These are phyloP conservation scores for Aphanomyces euteiches DNA, from an alignment of 352 stramenopile genomes.

Conservation along the genomic window DNA sequence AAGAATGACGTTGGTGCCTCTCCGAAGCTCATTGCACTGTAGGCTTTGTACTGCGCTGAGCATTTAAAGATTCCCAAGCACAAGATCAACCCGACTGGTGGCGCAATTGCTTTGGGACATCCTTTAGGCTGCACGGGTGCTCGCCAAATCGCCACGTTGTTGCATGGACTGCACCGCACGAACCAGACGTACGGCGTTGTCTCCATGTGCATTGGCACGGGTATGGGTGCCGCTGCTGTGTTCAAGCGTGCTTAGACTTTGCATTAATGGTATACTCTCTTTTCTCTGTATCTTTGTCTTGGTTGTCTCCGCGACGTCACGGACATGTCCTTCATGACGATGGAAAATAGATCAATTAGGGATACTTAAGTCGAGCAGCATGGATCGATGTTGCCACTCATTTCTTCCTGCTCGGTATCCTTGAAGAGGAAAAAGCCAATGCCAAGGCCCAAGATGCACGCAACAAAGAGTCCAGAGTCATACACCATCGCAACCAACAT, in stretches of 20 bases:
- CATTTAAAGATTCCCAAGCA: constrained; percentile 69
- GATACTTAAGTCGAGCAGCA: constrained; percentile 64
- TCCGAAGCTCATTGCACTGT: not conserved
- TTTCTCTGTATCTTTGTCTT: not conserved
- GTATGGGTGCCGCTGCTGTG: constrained; percentile 91
- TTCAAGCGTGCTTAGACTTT: constrained; percentile 69
- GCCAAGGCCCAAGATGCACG: constrained; percentile 64
- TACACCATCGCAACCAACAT: constrained; percentile 88
- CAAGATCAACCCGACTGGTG: constrained; percentile 89
- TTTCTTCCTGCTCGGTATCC: constrained; percentile 64
- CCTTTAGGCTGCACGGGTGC: constrained; percentile 87
- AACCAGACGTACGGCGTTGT: constrained; percentile 85
- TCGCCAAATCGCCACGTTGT: constrained; percentile 86
- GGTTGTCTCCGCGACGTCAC: not conserved
- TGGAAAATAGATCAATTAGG: too few relatives aligned
- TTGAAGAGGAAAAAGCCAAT: constrained; percentile 79
- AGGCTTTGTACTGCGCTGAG: constrained; percentile 77
- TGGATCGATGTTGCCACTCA: constrained; percentile 67
- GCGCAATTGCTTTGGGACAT: constrained; percentile 87
- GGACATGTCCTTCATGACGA: too few relatives aligned
- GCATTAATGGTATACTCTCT: too few relatives aligned
- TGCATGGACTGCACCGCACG: constrained; percentile 88
- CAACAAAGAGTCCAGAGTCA: constrained; percentile 76
- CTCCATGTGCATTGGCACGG: constrained; percentile 95
- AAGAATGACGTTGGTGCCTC: not conserved